Percentiles rank a stretch among this genome's conserved stretches.
Evolutionary conservation across 2,329 filamentous ascomycete genomes (phyloP).

Genomic region (Sporothrix euskadiensis): DNA sequence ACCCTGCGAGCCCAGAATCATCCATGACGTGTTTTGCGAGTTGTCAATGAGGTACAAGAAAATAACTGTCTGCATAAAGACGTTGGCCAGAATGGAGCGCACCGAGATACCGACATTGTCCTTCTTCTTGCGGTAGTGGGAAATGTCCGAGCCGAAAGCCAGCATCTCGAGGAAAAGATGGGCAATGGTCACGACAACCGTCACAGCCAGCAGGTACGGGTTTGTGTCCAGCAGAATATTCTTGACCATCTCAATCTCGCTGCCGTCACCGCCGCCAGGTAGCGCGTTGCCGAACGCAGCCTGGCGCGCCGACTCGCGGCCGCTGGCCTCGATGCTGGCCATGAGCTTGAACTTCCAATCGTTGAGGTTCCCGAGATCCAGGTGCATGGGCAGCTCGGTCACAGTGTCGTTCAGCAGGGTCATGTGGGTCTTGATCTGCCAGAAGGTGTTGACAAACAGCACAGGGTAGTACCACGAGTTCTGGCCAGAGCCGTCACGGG

Average conservation of each 20-base stretch:
- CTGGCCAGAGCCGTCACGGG: slow-evolving; percentile 78
- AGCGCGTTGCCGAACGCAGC: slow-evolving; percentile 71
- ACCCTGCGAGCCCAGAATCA: slow-evolving; percentile 93
- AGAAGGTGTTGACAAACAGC: slow-evolving; percentile 92
- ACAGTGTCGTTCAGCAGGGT: slow-evolving; percentile 87
- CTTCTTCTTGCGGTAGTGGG: slow-evolving; percentile 99
- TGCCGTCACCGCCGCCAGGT: slow-evolving; percentile 81
- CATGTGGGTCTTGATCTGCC: slow-evolving; percentile 93
- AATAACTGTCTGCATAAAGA: slow-evolving; percentile 95
- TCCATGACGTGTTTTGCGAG: slow-evolving; percentile 97
- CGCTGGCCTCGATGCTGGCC: slow-evolving; percentile 80
- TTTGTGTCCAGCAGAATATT: slow-evolving; percentile 93
- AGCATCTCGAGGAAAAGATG: slow-evolving; percentile 96
- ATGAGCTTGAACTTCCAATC: slow-evolving; percentile 90
- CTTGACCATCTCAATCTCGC: slow-evolving; percentile 96
- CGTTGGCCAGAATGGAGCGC: slow-evolving; percentile 92
- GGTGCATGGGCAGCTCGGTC: slow-evolving; percentile 74
- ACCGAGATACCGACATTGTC: slow-evolving; percentile 97
- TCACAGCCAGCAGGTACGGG: slow-evolving; percentile 82
- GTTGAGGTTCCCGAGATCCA: slow-evolving; percentile 77
- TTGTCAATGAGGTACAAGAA: slow-evolving; percentile 97
- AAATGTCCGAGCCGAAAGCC: slow-evolving; percentile 95
- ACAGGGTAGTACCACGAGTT: slow-evolving; percentile 94
- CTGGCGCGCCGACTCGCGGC: slow-evolving; percentile 78
- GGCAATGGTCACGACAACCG: slow-evolving; percentile 77